phyloP scores from a whole-genome alignment of 2,329 filamentous ascomycete species.

The Pyrenophora tritici-repentis region DNA sequence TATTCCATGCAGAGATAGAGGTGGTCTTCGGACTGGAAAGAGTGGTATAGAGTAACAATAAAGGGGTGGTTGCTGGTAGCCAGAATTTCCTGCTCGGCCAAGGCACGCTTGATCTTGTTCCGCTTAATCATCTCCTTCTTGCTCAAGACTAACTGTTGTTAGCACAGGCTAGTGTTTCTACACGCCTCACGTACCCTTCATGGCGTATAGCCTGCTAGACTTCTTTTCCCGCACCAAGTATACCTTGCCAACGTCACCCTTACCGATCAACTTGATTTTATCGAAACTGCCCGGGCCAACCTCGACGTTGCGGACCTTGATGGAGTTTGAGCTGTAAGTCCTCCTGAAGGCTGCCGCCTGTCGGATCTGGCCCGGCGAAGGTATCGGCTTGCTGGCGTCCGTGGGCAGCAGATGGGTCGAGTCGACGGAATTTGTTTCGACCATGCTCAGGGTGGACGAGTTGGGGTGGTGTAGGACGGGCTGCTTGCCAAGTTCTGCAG shows the following conservation, averaged over 20 bases:
- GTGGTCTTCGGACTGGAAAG: conserved; percentile 98
- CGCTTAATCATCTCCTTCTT: conserved; percentile 99
- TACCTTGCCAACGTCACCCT: conserved; percentile 98
- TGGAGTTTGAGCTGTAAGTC: conserved; percentile 98
- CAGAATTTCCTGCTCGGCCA: conserved; percentile 96
- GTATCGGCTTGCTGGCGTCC: conserved; percentile 59
- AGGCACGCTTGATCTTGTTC: conserved; percentile 98
- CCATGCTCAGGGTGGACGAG: conserved; percentile 59
- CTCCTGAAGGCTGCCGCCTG: conserved; percentile 78
- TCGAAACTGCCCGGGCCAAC: conserved; percentile 95
- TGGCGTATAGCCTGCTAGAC: conserved; percentile 90
- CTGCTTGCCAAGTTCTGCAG: conserved; percentile 85
- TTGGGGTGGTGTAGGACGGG: conserved; percentile 66
- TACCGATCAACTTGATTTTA: conserved; percentile 99
- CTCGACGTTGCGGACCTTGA: conserved; percentile 97
- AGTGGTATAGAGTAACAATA: conserved; percentile 98
- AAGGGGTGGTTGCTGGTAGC: conserved; percentile 99
- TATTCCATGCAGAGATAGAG: conserved; percentile 99
- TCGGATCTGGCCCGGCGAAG: conserved; percentile 68
- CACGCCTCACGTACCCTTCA: conserved; percentile 75
- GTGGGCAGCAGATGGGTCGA: conserved; percentile 37
- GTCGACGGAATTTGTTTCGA: conserved; percentile 51
- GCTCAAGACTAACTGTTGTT: conserved; percentile 73
- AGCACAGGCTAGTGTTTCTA: conserved; percentile 21
- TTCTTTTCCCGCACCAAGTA: conserved; percentile 98